Evolutionary conservation across 73 alveolate species (phyloP).

Genomic region (Durusdinium trenchii): DNA sequence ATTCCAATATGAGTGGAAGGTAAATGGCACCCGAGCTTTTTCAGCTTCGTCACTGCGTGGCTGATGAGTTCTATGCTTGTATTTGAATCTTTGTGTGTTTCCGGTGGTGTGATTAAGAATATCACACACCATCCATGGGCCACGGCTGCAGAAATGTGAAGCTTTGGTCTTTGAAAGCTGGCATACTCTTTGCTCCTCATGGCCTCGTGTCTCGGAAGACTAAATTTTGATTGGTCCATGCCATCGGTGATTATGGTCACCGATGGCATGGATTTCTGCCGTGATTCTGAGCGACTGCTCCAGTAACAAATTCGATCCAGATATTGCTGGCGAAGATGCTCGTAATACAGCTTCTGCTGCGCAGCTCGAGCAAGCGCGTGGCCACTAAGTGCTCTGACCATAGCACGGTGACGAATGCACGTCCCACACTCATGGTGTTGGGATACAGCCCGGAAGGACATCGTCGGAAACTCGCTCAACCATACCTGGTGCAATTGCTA

Average conservation of each 20-base stretch:
- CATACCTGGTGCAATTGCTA: neutral
- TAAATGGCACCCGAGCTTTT: neutral
- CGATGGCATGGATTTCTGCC: neutral
- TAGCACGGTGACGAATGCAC: neutral
- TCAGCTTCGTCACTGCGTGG: neutral
- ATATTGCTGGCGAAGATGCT: neutral
- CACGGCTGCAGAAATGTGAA: neutral
- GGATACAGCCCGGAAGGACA: neutral
- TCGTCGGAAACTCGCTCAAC: neutral
- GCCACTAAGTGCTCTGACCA: neutral
- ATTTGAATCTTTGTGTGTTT: neutral
- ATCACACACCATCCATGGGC: neutral
- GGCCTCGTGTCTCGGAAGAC: neutral
- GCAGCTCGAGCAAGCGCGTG: neutral
- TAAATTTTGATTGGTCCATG: slow-evolving; percentile 8
- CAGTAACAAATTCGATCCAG: neutral
- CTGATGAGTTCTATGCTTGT: neutral
- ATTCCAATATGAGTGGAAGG: neutral
- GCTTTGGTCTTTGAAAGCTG: neutral
- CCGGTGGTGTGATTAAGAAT: neutral
- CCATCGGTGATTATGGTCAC: slow-evolving; percentile 15
- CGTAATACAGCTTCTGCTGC: neutral
- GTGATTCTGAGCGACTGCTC: neutral
- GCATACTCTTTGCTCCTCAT: neutral
- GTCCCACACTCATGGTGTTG: slow-evolving; percentile 24